Base-by-base conservation (phyloP, 257 asterid species). In the Solanum etuberosum region DNA sequence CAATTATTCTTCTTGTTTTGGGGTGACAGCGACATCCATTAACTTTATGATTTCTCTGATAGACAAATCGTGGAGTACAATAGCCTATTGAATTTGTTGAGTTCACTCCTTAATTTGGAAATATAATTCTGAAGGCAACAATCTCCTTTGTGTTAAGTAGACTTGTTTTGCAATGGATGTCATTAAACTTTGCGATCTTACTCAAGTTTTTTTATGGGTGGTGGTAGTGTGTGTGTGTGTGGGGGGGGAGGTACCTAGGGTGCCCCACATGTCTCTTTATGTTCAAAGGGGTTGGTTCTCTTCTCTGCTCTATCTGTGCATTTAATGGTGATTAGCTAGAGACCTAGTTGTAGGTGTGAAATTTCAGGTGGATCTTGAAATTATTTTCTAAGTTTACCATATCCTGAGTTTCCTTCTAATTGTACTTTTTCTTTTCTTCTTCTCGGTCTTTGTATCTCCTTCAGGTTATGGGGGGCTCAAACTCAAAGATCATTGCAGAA, bases 391-490 rank as follows among this genome's bases (percentile, higher is more conserved):
- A 76, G 86, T 87, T 54, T 83, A 27, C 34, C 25, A 25, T 38
- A 37, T n/a, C 23, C 9, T 25, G 25, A 37, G 32, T 81, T 73
- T 34, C 57, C 18, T 43, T 31, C 20, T 78, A 23, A 31, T 0
- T 51, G 83, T 51, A 21, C 48, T 8, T 72, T 35, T 6, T 35
- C 29, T 32, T 9, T 16, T 37, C 81, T 73, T 73, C 10, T 86
- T n/a, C 7, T 46, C 4, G n/a, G 13, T 40, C 43, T 15, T 86
- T 29, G 38, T 7, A 70, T 71, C 87, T 72, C 34, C 63, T 70
- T 87, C 93, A 97, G 99, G 91, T 91, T 97, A 91, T 96, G 99
- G 98, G 99, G 98, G 61, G 99, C 99, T 81, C 99, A 97, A 90
- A 96, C 99, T 85, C 99, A 97, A 89, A 92, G 99, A 87, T 97